phyloP scores from a whole-genome alignment of 495 filamentous ascomycete species.

The Amorphotheca resinae region DNA sequence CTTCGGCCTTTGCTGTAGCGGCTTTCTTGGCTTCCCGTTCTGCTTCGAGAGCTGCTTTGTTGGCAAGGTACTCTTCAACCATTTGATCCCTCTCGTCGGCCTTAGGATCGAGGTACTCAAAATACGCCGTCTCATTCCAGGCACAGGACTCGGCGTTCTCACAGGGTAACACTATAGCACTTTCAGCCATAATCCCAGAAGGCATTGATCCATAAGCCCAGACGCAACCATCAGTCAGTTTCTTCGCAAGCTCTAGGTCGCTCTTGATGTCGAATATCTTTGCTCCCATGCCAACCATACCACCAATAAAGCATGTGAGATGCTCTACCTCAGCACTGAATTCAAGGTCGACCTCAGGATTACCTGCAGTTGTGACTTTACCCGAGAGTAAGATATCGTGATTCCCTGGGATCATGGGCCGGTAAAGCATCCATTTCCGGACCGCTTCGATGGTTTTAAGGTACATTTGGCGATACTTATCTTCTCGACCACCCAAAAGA shows the following conservation, averaged over 20 bases:
- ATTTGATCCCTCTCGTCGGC: constrained; percentile 24
- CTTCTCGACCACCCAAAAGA: constrained; percentile 69
- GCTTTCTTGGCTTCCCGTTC: constrained; percentile 5
- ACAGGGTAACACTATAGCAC: constrained; percentile 54
- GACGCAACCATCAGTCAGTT: constrained; percentile 83
- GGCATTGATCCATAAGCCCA: constrained; percentile 80
- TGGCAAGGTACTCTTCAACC: constrained; percentile 27
- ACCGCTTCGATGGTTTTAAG: constrained; percentile 54
- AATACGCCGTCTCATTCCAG: constrained; percentile 63
- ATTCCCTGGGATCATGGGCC: constrained; percentile 67
- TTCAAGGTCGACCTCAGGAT: constrained; percentile 26
- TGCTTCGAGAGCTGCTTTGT: constrained; percentile 14
- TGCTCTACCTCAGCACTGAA: constrained; percentile 56
- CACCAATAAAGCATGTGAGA: constrained; percentile 81
- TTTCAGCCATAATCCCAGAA: constrained; percentile 87
- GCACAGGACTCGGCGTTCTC: constrained; percentile 49
- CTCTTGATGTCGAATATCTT: constrained; percentile 69
- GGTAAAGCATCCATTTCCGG: constrained; percentile 67
- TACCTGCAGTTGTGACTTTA: constrained; percentile 27
- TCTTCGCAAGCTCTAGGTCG: constrained; percentile 71
- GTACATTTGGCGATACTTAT: constrained; percentile 78
- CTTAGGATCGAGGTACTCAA: constrained; percentile 41
- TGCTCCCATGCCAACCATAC: constrained; percentile 85
- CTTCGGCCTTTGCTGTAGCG: constrained; percentile 2
- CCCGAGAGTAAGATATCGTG: constrained; percentile 68